Evolutionary conservation across 108 stramenopile species (phyloP), one percentile per base, ranked within the genome.

Genomic region (Cyclostephanos invisitatus): DNA sequence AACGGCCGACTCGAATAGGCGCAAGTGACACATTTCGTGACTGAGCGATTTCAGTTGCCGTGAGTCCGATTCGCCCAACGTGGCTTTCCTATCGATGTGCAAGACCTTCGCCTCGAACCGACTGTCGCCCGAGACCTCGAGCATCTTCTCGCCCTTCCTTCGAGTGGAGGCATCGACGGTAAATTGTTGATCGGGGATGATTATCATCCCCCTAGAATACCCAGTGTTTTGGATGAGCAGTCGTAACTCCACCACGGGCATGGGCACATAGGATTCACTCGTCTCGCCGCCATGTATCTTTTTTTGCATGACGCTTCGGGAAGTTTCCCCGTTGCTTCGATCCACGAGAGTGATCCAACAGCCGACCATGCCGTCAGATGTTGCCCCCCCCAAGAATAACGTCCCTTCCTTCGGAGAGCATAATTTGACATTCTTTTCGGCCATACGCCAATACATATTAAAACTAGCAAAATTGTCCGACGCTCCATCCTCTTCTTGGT

Each of bases 291-390:
- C 54, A 28, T 22, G 24, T 17, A 59, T 38, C 71, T 74, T 35
- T 42, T 21, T 61, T 21, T 71, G 56, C 78, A 75, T 47, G 5
- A 82, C 88, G 67, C 89, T 89, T 35, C 92, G 78, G 14, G 87
- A 77, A 17, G 92, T 90, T 81, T 93, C 92, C n/a, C 90, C 90
- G 50, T 93, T 93, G 65, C 89, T 90, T 55, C 92, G 70, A 55
- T 91, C 90, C 18, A 93, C 81, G 51, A 93, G 53, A 35, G 86
- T 86, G 18, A 82, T 85, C 92, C 92, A 93, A 14, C 76, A 87
- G 64, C 83, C 78, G n/a, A 90, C 70, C 17, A 67, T 66, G 8
- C 85, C 80, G 29, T 81, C 83, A 27, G 91, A 77, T 18, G 67
- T 82, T 8, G 83, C 75, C 27, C 77, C 78, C 12, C 90, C 92